These are phyloP conservation scores for Penicillium concentricum DNA, from an alignment of 2,329 filamentous ascomycete genomes.

Conservation along the genomic window DNA sequence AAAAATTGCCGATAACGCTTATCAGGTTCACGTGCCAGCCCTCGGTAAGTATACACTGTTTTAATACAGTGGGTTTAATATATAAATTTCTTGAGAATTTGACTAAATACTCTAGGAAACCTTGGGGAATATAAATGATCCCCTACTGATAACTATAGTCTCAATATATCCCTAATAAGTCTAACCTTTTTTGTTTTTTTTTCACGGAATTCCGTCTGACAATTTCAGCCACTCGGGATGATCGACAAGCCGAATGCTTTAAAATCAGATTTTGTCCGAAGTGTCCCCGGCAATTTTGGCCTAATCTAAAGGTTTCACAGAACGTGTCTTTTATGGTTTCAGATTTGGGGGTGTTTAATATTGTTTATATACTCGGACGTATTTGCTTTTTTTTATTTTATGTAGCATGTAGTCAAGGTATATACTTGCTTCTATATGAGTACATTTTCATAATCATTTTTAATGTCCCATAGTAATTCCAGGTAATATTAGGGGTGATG, in stretches of 20 bases:
- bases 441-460: too few relatives aligned
- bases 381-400: neutral
- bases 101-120: too few relatives aligned
- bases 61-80: neutral
- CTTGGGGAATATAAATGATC: too few relatives aligned
- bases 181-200: too few relatives aligned
- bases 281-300: neutral
- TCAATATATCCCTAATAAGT: neutral
- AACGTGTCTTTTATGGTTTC: neutral
- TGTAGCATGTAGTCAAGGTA: neutral
- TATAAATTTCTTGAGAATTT: neutral
- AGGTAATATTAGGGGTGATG: too few relatives aligned
- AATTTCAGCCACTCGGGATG: constrained; percentile 2
- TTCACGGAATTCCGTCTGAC: neutral
- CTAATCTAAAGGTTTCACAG: neutral
- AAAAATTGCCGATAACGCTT: constrained; percentile 5
- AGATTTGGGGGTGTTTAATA: neutral
- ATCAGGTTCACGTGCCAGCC: neutral
- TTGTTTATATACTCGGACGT: neutral
- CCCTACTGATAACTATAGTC: too few relatives aligned
- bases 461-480: too few relatives aligned
- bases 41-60: neutral
- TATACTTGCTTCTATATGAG: too few relatives aligned
- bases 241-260: constrained; percentile 1
- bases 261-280: neutral